These are phyloP conservation scores for Globisporangium radiosum DNA, from an alignment of 352 stramenopile genomes.

Conservation along the genomic window DNA sequence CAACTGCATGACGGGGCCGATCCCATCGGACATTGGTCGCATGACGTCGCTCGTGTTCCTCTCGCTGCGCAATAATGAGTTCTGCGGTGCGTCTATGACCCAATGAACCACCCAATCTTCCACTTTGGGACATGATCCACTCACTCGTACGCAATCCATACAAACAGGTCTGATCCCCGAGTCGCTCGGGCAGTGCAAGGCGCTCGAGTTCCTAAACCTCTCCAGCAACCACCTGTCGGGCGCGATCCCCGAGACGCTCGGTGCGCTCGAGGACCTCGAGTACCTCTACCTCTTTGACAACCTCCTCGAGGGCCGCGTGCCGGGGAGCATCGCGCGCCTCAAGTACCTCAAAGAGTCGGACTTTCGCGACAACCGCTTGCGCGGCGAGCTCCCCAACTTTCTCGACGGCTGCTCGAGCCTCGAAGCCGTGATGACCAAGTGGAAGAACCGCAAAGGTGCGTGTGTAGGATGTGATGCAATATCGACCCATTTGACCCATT, in stretches of 20 bases:
- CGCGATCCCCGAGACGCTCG: constrained; percentile 56
- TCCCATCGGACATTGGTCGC: constrained; percentile 56
- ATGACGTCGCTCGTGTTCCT: constrained; percentile 73
- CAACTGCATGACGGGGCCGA: constrained; percentile 65
- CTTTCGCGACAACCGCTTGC: constrained; percentile 73
- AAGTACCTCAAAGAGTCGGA: constrained; percentile 79
- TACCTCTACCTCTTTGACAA: constrained; percentile 88
- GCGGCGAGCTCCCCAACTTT: constrained; percentile 74
- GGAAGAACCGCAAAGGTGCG: constrained; percentile 67
- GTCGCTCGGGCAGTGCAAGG: constrained; percentile 63
- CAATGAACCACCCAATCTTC: background rate
- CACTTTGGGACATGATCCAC: background rate
- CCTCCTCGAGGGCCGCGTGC: constrained; percentile 55
- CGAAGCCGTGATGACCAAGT: constrained; percentile 77
- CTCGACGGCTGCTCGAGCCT: constrained; percentile 73
- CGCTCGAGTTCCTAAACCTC: constrained; percentile 81
- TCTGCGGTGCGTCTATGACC: constrained; percentile 21
- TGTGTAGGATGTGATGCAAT: background rate
- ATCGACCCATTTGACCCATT: background rate
- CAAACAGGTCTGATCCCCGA: constrained; percentile 45
- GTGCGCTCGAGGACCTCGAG: constrained; percentile 70
- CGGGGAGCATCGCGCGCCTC: constrained; percentile 54
- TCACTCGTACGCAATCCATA: background rate
- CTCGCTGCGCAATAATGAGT: constrained; percentile 81
- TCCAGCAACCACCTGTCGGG: constrained; percentile 78